Evolutionary conservation across 805 yeast species (phyloP), one percentile per base, ranked within the genome.

Genomic region (Ogataea trehaloabstinens): DNA sequence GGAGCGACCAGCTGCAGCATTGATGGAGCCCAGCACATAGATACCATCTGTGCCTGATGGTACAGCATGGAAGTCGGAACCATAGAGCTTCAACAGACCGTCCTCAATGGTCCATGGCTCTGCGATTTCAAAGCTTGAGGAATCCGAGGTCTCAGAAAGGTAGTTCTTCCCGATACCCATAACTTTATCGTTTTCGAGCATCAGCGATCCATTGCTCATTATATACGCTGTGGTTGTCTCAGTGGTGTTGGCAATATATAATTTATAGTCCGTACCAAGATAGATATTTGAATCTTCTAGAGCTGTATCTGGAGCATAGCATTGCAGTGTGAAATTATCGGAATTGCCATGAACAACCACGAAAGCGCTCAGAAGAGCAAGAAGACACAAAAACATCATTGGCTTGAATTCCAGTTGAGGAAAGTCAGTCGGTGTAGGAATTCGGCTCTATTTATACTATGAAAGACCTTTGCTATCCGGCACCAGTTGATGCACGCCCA

Each of bases 51-150:
- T 22, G 16, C 51, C 54, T 20, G 41, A 31, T 4, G 51, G 49
- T 19, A 49, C 49, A 28, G 47, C 54, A 27, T 46, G 54, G 46
- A 48, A 49, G 33, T 46, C 40, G 5, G 38, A 41, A 13, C 31
- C 42, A 24, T 42, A 45, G 16, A 48, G 24, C 37, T 49, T 42
- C 30, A 48, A 27, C 7, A 17, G 31, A 3, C 54, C 52, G 28
- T 40, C 49, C 7, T 20, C 25, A 37, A 49, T 43, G 13, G 46
- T 32, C 34, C 34, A 49, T 6, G 49, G 49, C 31, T 12, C 31
- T 28, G 31, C 31, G 8, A 28, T n/a, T 7, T 8, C 31, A 7
- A 7, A 28, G 31, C 15, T 8, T 10, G 15, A 8, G 8, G 31
- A 28, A 7, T 16, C 15, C 15, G 31, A 7, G 15, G 8, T n/a